Conservation (phyloP, 2,329 filamentous ascomycete species). For the Neofusicoccum umdonicola region DNA sequence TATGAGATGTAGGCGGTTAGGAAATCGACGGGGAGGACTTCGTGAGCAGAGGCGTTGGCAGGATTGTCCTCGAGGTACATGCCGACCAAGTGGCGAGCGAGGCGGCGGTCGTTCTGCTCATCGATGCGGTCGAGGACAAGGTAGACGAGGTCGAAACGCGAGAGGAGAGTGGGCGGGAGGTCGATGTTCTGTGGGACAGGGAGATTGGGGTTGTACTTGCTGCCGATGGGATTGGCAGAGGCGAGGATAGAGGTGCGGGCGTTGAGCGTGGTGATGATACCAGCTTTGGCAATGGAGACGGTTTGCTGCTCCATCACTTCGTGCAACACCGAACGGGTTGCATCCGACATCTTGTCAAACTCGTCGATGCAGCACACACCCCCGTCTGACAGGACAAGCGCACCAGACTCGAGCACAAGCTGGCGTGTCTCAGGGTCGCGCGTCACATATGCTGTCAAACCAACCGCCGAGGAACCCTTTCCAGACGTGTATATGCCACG, state of each 20-base stretch:
- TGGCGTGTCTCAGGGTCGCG: constrained; percentile 72
- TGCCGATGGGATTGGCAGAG: constrained; percentile 96
- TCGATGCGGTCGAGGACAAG: constrained; percentile 92
- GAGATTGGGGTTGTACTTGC: constrained; percentile 93
- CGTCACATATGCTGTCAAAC: constrained; percentile 74
- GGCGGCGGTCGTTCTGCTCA: constrained; percentile 80
- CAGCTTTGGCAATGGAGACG: constrained; percentile 74
- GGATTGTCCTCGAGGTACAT: constrained; percentile 97
- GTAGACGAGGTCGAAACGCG: constrained; percentile 95
- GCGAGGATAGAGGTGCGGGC: constrained; percentile 93
- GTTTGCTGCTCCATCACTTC: constrained; percentile 83
- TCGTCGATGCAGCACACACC: constrained; percentile 78
- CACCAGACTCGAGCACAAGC: constrained; percentile 72
- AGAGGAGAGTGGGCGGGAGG: constrained; percentile 88
- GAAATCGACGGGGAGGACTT: constrained; percentile 86
- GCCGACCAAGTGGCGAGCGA: constrained; percentile 88
- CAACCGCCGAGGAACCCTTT: constrained; percentile 73
- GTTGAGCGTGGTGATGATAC: constrained; percentile 85
- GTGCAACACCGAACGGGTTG: constrained; percentile 70
- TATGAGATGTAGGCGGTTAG: constrained; percentile 97
- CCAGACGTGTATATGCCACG: constrained; percentile 77
- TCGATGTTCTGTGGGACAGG: constrained; percentile 98
- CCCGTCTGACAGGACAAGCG: constrained; percentile 70
- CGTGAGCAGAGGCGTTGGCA: constrained; percentile 73
- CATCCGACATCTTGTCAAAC: constrained; percentile 77